Percentiles rank a stretch among this genome's conserved stretches.
These are phyloP conservation scores for Pichia sp. DNA, from an alignment of 1,139 yeast species.

Conservation along the genomic window DNA sequence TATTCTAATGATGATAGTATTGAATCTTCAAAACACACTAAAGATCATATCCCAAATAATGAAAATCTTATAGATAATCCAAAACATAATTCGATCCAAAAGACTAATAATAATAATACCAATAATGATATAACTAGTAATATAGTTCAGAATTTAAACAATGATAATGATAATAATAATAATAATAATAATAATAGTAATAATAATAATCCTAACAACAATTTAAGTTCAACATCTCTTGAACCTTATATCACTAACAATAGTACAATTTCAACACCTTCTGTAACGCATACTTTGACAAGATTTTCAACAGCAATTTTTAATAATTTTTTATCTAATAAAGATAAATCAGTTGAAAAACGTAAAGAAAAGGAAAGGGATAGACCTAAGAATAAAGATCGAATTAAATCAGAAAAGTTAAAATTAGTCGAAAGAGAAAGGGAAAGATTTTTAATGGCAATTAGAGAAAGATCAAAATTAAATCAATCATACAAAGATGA, in stretches of 20 bases:
- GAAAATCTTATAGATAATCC: background rate
- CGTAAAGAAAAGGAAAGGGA: background rate
- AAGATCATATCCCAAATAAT: background rate
- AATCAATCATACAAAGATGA: slow-evolving; percentile 21
- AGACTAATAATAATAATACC: background rate
- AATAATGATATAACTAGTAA: too few relatives aligned
- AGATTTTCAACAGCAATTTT: slow-evolving; percentile 8
- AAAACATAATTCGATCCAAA: background rate
- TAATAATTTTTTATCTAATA: background rate
- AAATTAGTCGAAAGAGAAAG: background rate
- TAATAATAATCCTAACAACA: background rate
- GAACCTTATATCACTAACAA: background rate
- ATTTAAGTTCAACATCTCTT: background rate
- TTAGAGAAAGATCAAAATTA: slow-evolving; percentile 5
- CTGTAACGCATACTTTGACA: slow-evolving; percentile 6
- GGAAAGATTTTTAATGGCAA: background rate
- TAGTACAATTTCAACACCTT: slow-evolving; percentile 1
- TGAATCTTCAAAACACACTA: background rate
- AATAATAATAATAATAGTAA: background rate
- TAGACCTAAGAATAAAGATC: too few relatives aligned
- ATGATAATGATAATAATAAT: background rate
- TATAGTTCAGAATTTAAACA: too few relatives aligned
- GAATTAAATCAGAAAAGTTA: too few relatives aligned
- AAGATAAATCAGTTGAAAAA: background rate
- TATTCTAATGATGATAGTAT: background rate